These are phyloP conservation scores for Spinellus fusiger DNA, from an alignment of 192 early-diverging fungal genomes.

Conservation along the genomic window DNA sequence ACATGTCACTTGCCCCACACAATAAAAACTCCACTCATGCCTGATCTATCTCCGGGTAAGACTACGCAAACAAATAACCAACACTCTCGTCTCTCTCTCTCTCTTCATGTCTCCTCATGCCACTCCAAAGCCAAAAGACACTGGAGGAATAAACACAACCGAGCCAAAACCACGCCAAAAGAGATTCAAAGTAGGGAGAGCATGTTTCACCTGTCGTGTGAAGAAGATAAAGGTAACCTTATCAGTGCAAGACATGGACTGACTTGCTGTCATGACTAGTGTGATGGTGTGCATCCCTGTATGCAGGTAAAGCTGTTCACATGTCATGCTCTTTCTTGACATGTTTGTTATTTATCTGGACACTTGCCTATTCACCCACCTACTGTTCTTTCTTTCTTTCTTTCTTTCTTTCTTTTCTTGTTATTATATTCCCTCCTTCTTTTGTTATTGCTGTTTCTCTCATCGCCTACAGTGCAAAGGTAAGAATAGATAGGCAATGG, in stretches of 20 bases:
- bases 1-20: too few species aligned
- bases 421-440: background rate
- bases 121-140: background rate
- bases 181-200: conserved; percentile 29
- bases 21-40: too few species aligned
- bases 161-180: conserved; percentile 9
- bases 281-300: conserved; percentile 33
- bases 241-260: background rate
- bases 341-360: background rate
- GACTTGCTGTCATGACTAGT: conserved; percentile 12
- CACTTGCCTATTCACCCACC: background rate
- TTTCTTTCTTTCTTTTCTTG: background rate
- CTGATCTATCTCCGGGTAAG: too few species aligned
- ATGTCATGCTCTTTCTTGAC: background rate
- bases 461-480: conserved; percentile 31
- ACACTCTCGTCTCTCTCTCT: too few species aligned
- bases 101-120: background rate
- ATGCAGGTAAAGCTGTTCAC: conserved; percentile 27
- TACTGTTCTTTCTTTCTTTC: background rate
- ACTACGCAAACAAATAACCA: too few species aligned
- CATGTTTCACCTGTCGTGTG: conserved; percentile 29
- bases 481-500: background rate
- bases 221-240: conserved; percentile 32
- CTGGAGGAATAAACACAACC: background rate
- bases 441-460: background rate